These are phyloP conservation scores for Pichia sp. DNA, from an alignment of 1,139 yeast species.

Conservation along the genomic window DNA sequence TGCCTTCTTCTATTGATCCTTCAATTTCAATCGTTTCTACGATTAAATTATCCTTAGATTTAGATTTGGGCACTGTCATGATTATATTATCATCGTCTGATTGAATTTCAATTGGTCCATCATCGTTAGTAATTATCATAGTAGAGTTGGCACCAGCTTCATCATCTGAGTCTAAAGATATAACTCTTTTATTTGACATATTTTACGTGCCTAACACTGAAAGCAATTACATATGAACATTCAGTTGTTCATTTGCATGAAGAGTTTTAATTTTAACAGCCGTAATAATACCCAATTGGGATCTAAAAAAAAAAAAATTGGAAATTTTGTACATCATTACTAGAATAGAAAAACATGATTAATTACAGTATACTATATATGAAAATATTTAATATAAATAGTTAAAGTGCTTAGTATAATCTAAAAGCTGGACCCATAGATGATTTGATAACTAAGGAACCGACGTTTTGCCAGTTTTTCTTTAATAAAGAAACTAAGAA, in stretches of 20 bases:
- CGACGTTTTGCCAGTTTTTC: slow-evolving; percentile 99
- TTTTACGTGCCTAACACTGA: background rate
- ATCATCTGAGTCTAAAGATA: slow-evolving; percentile 7
- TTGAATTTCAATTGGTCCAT: background rate
- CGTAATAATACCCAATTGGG: too few species aligned
- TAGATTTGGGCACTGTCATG: background rate
- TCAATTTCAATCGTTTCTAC: background rate
- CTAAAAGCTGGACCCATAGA: slow-evolving; percentile 99
- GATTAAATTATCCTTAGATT: background rate
- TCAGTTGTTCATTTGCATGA: too few species aligned
- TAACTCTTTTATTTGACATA: background rate
- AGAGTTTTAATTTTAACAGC: too few species aligned
- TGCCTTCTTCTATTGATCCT: background rate
- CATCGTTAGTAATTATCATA: background rate
- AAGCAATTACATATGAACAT: too few species aligned
- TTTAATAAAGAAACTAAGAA: slow-evolving; percentile 98
- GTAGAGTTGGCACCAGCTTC: background rate
- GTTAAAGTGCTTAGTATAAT: slow-evolving; percentile 61
- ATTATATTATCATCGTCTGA: background rate
- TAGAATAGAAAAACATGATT: background rate
- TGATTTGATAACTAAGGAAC: slow-evolving; percentile 97
- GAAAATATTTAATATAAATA: background rate
- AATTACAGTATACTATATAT: slow-evolving; percentile 1
- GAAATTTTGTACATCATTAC: too few species aligned
- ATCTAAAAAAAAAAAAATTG: too few species aligned